Percentiles rank a stretch among this genome's conserved stretches.
Conservation (phyloP, 140 eudicot species). For the Bidens hawaiensis region DNA sequence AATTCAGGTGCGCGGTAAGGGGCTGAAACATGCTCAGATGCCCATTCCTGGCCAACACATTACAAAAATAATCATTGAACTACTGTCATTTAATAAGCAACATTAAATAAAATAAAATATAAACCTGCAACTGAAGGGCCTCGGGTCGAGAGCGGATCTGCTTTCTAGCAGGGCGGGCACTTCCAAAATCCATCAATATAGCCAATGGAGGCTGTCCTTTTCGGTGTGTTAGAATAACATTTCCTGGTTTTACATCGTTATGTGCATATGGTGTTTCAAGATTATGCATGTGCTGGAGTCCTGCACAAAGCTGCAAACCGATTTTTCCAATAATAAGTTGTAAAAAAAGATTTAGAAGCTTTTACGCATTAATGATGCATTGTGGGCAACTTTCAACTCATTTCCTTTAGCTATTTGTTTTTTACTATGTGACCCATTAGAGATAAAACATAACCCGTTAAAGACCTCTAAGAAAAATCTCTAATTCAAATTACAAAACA, state of each 20-base stretch:
- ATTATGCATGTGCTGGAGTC: conserved; percentile 40
- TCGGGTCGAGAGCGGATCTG: conserved; percentile 81
- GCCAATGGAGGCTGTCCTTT: conserved; percentile 86
- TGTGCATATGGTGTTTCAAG: conserved; percentile 42
- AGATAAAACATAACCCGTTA: background rate
- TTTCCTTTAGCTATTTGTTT: background rate
- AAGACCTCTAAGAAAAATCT: background rate
- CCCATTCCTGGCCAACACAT: conserved; percentile 74
- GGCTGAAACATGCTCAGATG: conserved; percentile 90
- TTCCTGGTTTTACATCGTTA: conserved; percentile 40
- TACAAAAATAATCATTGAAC: conserved; percentile 9
- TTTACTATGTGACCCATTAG: background rate
- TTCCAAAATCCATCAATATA: conserved; percentile 90
- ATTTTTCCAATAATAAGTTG: background rate
- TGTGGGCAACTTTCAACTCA: background rate
- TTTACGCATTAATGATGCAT: background rate
- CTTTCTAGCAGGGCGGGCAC: conserved; percentile 84
- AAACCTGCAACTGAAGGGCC: conserved; percentile 88
- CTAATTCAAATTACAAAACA: background rate
- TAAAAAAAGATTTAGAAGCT: background rate
- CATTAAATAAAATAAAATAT: background rate
- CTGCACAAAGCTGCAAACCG: conserved; percentile 45
- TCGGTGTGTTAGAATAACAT: conserved; percentile 59
- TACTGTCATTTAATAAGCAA: background rate
- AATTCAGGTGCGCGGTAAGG: conserved; percentile 92